phyloP scores from a whole-genome alignment of 805 yeast species.

The Saturnispora bothae region DNA sequence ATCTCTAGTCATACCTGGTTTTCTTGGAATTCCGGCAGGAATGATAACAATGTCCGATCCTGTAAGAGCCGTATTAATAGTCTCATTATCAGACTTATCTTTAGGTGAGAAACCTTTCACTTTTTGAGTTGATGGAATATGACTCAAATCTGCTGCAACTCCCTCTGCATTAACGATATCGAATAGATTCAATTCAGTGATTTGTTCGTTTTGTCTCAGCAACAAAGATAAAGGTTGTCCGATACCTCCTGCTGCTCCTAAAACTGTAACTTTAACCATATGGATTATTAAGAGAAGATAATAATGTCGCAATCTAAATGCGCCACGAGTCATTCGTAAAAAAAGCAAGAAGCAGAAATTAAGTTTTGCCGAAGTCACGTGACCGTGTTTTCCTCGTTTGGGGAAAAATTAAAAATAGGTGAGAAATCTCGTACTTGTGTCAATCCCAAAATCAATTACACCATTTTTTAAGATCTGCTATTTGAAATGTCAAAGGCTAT shows the following conservation, averaged over 20 bases:
- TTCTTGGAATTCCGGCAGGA: conserved; percentile 98
- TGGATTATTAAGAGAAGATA: too few relatives aligned
- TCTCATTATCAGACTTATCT: conserved; percentile 31
- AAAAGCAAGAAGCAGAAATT: not conserved
- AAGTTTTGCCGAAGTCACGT: too few relatives aligned
- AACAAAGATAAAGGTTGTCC: conserved; percentile 83
- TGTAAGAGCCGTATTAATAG: conserved; percentile 56
- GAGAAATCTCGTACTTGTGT: too few relatives aligned
- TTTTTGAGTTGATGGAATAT: conserved; percentile 83
- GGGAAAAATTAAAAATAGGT: too few relatives aligned
- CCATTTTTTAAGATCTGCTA: not conserved
- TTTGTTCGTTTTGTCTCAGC: conserved; percentile 80
- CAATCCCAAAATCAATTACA: too few relatives aligned
- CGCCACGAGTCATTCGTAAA: not conserved
- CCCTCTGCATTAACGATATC: conserved; percentile 92
- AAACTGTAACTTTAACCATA: conserved; percentile 50
- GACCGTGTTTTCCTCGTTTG: too few relatives aligned
- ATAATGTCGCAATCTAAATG: too few relatives aligned
- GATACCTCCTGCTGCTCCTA: conserved; percentile 92
- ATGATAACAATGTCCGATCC: conserved; percentile 81
- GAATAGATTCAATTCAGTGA: conserved; percentile 75
- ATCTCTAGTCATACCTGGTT: conserved; percentile 98
- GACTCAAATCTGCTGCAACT: conserved; percentile 93
- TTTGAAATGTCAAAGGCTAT: conserved; percentile 3
- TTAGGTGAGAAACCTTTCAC: conserved; percentile 87